These are phyloP conservation scores for Trametes villosa DNA, from an alignment of 768 basidiomycete genomes.

Conservation along the genomic window DNA sequence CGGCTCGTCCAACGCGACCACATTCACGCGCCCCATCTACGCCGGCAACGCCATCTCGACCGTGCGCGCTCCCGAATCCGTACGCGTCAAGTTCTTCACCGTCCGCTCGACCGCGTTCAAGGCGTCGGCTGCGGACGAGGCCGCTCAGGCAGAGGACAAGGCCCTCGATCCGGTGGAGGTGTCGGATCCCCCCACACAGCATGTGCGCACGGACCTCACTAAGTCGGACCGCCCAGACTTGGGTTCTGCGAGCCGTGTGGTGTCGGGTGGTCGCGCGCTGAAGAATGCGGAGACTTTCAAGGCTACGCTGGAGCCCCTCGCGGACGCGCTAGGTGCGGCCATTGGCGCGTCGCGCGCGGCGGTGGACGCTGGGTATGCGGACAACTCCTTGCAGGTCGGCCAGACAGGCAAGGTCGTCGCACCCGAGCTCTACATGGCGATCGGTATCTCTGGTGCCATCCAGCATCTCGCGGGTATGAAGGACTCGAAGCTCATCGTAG, in stretches of 20 bases:
- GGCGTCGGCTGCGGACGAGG: constrained; percentile 58
- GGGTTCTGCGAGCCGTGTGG: constrained; percentile 82
- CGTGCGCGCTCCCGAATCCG: constrained; percentile 74
- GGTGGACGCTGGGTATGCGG: constrained; percentile 97
- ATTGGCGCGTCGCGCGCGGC: constrained; percentile 98
- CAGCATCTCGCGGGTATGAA: constrained; percentile 99
- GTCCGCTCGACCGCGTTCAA: constrained; percentile 91
- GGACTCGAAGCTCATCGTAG: constrained; percentile 97
- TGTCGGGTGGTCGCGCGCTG: constrained; percentile 93
- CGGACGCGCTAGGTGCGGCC: constrained; percentile 91
- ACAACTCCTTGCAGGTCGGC: constrained; percentile 98
- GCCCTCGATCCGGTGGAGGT: constrained; percentile 68
- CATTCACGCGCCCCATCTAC: constrained; percentile 93
- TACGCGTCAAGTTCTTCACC: constrained; percentile 92
- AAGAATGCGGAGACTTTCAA: constrained; percentile 96
- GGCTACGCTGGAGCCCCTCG: constrained; percentile 83
- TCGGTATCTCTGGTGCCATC: constrained; percentile 98
- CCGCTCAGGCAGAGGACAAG: constrained; percentile 60
- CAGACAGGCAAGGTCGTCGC: constrained; percentile 99
- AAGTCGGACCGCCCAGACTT: constrained; percentile 94
- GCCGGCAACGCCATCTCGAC: constrained; percentile 98
- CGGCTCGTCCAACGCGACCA: constrained; percentile 68
- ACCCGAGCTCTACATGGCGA: constrained; percentile 92
- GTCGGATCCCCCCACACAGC: constrained; percentile 57
- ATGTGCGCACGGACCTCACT: constrained; percentile 75